Conservation (phyloP, 495 filamentous ascomycete genomes). For the Penicillium herquei region DNA sequence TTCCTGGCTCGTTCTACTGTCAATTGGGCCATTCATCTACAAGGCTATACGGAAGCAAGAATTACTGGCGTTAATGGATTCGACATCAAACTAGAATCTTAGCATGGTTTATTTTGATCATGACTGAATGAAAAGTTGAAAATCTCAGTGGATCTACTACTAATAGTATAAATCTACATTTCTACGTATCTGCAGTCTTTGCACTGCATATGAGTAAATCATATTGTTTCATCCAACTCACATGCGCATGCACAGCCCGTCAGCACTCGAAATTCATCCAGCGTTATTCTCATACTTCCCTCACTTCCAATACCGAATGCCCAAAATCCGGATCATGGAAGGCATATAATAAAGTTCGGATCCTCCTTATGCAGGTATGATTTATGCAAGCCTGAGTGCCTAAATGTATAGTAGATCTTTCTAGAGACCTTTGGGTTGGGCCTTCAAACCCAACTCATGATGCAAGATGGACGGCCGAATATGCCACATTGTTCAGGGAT, state of each 20-base stretch:
- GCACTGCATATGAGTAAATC: no score
- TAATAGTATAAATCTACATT: no score
- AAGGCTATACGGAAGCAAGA: conserved; percentile 6
- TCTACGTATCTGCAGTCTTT: no score
- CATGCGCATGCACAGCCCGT: no score
- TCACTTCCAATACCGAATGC: no score
- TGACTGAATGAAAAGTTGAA: conserved; percentile 7
- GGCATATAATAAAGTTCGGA: not conserved
- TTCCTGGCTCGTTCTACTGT: conserved; percentile 4
- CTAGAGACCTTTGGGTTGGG: conserved; percentile 7
- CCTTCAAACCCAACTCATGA: conserved; percentile 10
- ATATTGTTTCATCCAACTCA: no score
- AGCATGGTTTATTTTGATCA: conserved; percentile 17
- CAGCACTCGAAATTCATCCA: no score
- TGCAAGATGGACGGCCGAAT: not conserved
- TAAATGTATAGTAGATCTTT: conserved; percentile 6
- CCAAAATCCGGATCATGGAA: no score
- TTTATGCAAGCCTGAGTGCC: conserved; percentile 24
- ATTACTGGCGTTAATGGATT: conserved; percentile 25
- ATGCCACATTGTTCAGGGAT: not conserved
- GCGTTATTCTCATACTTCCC: no score
- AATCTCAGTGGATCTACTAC: not conserved
- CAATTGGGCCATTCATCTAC: conserved; percentile 1
- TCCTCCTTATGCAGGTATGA: conserved; percentile 6
- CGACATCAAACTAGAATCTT: conserved; percentile 22